A percentile compares a stretch with the other conserved stretches of the same genome.
These are phyloP conservation scores for Heliamphora exappendiculata DNA, from an alignment of 148 eudicot species.

Conservation along the genomic window DNA sequence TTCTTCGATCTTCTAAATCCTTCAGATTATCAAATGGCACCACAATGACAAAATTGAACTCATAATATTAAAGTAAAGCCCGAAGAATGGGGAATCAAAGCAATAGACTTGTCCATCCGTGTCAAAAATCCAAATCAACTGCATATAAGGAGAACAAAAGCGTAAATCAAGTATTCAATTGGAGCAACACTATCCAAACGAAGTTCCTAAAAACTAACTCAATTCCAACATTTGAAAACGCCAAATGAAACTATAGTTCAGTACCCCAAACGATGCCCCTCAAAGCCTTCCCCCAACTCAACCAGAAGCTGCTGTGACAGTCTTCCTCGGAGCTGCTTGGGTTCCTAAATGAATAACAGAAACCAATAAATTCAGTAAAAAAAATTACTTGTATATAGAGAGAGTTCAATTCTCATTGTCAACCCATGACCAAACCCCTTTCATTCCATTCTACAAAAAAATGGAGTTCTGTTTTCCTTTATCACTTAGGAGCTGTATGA, in stretches of 20 bases:
- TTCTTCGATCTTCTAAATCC: neutral
- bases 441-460: no score
- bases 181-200: constrained; percentile 2
- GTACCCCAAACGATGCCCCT: neutral
- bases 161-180: neutral
- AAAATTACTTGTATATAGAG: no score
- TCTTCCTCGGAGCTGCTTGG: constrained; percentile 37
- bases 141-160: neutral
- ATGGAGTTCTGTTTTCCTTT: no score
- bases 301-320: constrained; percentile 24
- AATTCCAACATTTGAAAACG: constrained; percentile 1
- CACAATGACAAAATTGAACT: neutral
- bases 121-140: neutral
- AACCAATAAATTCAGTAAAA: neutral
- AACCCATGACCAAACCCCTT: no score
- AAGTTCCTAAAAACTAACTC: neutral
- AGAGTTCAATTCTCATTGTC: no score
- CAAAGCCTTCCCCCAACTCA: neutral
- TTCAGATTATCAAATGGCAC: neutral
- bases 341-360: constrained; percentile 17
- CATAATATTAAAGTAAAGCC: neutral
- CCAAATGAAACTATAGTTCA: neutral
- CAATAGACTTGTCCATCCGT: neutral
- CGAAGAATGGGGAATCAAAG: neutral
- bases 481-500: no score